A percentile compares a stretch with the other conserved stretches of the same genome.
These are phyloP conservation scores for Bassia scoparia DNA, from an alignment of 148 eudicot species.

Conservation along the genomic window DNA sequence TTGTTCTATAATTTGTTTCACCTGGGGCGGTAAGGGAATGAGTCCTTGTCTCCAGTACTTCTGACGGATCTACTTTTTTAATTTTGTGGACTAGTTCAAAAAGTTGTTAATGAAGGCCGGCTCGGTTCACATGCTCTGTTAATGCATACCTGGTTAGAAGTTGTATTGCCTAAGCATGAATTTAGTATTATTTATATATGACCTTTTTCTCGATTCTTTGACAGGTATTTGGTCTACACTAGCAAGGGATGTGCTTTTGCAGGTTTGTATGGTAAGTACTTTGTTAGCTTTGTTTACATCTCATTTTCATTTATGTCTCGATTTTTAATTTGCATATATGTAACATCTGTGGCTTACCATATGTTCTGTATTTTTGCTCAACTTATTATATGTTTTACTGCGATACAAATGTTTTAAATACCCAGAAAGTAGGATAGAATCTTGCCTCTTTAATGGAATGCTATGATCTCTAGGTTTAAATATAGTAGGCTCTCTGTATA, in stretches of 20 bases:
- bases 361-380: not conserved
- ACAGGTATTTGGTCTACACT: constrained; percentile 93
- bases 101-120: not conserved
- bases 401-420: not conserved
- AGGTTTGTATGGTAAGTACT: constrained; percentile 76
- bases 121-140: constrained; percentile 8
- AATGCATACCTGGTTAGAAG: not conserved
- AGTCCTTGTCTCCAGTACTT: not conserved
- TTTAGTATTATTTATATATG: not conserved
- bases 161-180: not conserved
- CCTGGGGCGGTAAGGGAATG: not conserved
- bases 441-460: not conserved
- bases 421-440: not conserved
- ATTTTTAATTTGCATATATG: not conserved
- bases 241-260: constrained; percentile 96
- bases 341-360: not conserved
- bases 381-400: not conserved
- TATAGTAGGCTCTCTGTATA: no score
- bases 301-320: not conserved
- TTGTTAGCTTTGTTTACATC: constrained; percentile 4
- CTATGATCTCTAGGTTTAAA: no score
- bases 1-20: no score
- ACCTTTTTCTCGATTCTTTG: constrained; percentile 8
- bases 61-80: not conserved
- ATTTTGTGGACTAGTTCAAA: not conserved